phyloP scores from a whole-genome alignment of 2,329 filamentous ascomycete genomes.

The Chrysoporthe puriensis region DNA sequence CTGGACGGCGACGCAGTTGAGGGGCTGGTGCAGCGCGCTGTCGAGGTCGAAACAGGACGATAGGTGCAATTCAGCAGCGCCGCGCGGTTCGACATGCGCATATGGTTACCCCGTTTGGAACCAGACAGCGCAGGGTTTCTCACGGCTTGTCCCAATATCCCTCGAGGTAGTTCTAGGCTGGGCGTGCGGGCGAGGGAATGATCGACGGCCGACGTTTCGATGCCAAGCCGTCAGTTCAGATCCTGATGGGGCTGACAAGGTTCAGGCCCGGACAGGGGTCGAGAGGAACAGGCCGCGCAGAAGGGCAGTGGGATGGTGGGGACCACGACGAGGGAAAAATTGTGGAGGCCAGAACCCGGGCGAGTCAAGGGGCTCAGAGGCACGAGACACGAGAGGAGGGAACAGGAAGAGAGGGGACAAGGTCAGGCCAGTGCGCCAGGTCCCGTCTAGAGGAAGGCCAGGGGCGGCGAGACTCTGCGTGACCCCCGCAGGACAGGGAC shows the following conservation, averaged over 20 bases:
- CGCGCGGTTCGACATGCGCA: not conserved
- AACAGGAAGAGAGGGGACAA: not conserved
- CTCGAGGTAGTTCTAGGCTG: not conserved
- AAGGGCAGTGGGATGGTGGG: not conserved
- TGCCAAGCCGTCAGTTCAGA: conserved; percentile 17
- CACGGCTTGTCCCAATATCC: not conserved
- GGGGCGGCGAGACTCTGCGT: not conserved
- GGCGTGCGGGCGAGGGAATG: not conserved
- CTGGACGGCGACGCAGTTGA: not conserved
- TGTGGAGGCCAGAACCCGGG: not conserved
- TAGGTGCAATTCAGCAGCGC: not conserved
- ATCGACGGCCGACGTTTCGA: not conserved
- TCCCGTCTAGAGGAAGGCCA: not conserved
- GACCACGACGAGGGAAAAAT: not conserved
- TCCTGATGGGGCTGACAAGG: conserved; percentile 10
- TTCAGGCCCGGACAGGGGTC: not conserved
- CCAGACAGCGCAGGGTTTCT: not conserved
- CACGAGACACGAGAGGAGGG: no score
- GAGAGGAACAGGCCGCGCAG: not conserved
- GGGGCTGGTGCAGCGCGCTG: not conserved
- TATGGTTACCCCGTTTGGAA: not conserved
- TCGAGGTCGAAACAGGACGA: not conserved
- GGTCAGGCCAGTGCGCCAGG: not conserved
- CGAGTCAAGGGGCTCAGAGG: not conserved
- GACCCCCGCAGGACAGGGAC: conserved; percentile 4